Base-by-base conservation (phyloP, 2,329 filamentous ascomycete species). In the Pseudogymnoascus sp. region DNA sequence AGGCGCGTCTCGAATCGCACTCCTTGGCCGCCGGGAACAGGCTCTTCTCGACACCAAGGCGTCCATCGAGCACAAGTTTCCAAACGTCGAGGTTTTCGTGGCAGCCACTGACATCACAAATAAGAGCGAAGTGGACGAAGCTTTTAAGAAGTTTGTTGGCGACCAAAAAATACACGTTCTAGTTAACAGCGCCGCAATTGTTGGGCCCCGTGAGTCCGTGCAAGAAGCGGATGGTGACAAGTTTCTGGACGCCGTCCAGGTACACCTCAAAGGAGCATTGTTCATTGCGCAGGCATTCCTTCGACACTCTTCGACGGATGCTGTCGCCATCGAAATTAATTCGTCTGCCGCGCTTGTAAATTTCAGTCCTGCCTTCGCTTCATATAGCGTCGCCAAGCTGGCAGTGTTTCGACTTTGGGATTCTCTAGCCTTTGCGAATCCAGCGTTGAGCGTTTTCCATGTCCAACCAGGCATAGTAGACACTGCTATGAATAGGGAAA, bases 1-100 rank as follows among this genome's bases (percentile, higher is more conserved):
- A 63, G 77, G 78, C 6, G 78, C 78, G 0, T 69, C 74, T 46
- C 70, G 71, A 0, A 78, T 83, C 59, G 74, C 73, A 7, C 72
- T 83, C 5, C 67, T 81, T 0, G 79, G 79, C 23, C 77, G 80
- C 18, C 70, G 72, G 38, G 71, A 66, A 67, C 63, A 72, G 59
- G 70, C 69, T 16, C 73, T 75, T 62, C 66, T 73, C 23, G 69
- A 74, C n/a, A 77, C 75, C 49, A 75, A 77, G 68, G 66, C 72
- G 28, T 68, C 66, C 5, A 73, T 78, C 62, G 66, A 75, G 37
- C 65, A 73, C 2, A 70, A 73, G 9, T 76, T 72, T 65, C 67
- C 74, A 12, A 69, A 72, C 40, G 69, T 76, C 40, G 70, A 74
- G 23, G 71, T 77, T 4, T 70, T 71, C 37, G 67, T 69, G 8